Conservation (phyloP, 768 basidiomycete species). For the Phylloporus arenicola region DNA sequence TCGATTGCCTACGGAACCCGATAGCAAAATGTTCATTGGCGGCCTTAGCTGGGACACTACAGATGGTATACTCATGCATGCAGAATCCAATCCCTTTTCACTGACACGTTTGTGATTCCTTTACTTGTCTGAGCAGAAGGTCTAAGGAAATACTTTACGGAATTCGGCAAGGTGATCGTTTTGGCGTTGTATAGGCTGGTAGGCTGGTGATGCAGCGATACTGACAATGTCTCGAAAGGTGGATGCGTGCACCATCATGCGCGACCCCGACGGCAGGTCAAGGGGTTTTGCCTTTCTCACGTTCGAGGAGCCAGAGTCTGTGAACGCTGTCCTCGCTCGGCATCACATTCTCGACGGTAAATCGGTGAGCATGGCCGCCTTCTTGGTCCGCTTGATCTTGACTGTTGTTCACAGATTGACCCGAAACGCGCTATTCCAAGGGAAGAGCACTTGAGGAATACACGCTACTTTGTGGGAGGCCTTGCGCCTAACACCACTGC, state of each 20-base stretch:
- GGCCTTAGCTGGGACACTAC: slow-evolving; percentile 90
- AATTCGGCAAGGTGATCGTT: slow-evolving; percentile 65
- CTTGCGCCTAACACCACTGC: slow-evolving; percentile 62
- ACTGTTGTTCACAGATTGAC: slow-evolving; percentile 56
- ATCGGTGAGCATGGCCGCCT: slow-evolving; percentile 43
- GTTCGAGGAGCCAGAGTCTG: slow-evolving; percentile 61
- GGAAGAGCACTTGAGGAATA: slow-evolving; percentile 69
- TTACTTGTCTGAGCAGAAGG: slow-evolving; percentile 42
- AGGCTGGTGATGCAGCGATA: neutral
- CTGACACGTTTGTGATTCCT: slow-evolving; percentile 23
- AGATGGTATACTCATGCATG: slow-evolving; percentile 57
- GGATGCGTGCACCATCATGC: slow-evolving; percentile 82
- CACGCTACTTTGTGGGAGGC: slow-evolving; percentile 80
- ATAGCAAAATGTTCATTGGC: slow-evolving; percentile 89
- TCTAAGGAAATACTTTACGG: slow-evolving; percentile 65
- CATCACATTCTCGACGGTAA: slow-evolving; percentile 78
- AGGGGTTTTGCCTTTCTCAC: slow-evolving; percentile 84
- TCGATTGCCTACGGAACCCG: slow-evolving; percentile 29
- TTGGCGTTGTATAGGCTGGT: slow-evolving; percentile 1
- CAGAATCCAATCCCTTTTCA: slow-evolving; percentile 20
- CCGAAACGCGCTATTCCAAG: slow-evolving; percentile 85
- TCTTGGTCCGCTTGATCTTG: neutral
- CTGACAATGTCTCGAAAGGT: slow-evolving; percentile 40
- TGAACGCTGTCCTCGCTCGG: slow-evolving; percentile 58
- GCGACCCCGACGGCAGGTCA: slow-evolving; percentile 68